phyloP scores from a whole-genome alignment of 75 land plant genomes.

The Sequoia sempervirens region DNA sequence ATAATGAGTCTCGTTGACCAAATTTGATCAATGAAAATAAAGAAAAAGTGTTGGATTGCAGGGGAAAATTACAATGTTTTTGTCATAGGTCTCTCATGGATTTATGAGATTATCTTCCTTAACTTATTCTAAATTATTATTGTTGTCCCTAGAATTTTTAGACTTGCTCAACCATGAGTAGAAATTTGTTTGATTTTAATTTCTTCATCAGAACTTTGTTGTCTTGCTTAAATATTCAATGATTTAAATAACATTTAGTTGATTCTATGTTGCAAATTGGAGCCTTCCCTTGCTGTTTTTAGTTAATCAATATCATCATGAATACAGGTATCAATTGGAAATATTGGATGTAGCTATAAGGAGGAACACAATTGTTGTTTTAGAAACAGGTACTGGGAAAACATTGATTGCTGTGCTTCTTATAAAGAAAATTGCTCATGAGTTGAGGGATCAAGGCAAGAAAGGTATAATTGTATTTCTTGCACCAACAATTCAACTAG shows the following conservation, averaged over 20 bases:
- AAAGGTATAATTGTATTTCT: conserved; percentile 63
- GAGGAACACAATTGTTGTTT: conserved; percentile 61
- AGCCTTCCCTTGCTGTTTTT: neutral
- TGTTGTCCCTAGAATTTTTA: neutral
- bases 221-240: neutral
- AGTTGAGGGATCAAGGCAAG: conserved; percentile 32
- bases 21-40: neutral
- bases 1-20: too few species aligned
- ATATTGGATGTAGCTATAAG: conserved; percentile 58
- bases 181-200: neutral
- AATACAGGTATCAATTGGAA: conserved; percentile 69
- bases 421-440: conserved; percentile 40
- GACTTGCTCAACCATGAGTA: neutral
- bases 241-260: neutral
- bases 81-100: neutral
- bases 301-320: neutral
- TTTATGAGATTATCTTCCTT: neutral
- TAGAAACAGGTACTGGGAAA: conserved; percentile 90
- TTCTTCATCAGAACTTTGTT: neutral
- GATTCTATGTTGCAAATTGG: neutral
- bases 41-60: neutral
- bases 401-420: conserved; percentile 78
- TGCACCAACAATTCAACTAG: conserved; percentile 73
- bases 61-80: neutral
- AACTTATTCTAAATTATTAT: neutral